A percentile compares a stretch with the other conserved stretches of the same genome.
These are phyloP conservation scores for Mortierella alpina DNA, from an alignment of 192 early-diverging fungal species.

Conservation along the genomic window DNA sequence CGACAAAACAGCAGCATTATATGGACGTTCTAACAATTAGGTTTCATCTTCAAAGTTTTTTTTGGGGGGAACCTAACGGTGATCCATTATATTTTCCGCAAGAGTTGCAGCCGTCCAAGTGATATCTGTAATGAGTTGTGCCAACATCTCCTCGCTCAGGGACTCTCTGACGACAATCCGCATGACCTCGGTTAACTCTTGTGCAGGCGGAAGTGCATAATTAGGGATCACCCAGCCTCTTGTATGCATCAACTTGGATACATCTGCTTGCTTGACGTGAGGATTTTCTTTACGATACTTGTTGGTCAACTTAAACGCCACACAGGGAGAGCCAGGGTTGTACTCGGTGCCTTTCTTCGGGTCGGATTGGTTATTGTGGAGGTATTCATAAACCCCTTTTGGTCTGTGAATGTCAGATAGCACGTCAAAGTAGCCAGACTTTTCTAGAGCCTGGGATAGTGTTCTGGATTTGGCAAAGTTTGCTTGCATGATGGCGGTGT, in stretches of 20 bases:
- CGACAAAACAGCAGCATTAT: too few species aligned
- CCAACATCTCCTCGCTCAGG: slow-evolving; percentile 63
- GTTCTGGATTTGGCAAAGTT: slow-evolving; percentile 67
- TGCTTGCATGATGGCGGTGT: slow-evolving; percentile 67
- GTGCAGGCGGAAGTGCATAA: slow-evolving; percentile 72
- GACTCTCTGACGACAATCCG: slow-evolving; percentile 78
- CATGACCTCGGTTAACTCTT: slow-evolving; percentile 61
- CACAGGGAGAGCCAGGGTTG: slow-evolving; percentile 70
- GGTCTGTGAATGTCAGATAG: slow-evolving; percentile 72
- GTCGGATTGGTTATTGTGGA: slow-evolving; percentile 12
- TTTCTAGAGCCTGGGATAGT: slow-evolving; percentile 65
- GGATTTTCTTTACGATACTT: slow-evolving; percentile 63
- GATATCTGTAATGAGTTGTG: slow-evolving; percentile 60
- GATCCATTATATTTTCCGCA: slow-evolving; percentile 43
- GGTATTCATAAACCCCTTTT: slow-evolving; percentile 57
- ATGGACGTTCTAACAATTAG: too few species aligned
- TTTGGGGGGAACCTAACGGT: too few species aligned
- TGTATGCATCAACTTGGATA: slow-evolving; percentile 67
- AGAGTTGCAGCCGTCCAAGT: slow-evolving; percentile 61
- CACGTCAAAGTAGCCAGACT: slow-evolving; percentile 68
- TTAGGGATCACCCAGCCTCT: slow-evolving; percentile 84
- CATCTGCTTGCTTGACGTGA: slow-evolving; percentile 62
- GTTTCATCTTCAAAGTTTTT: too few species aligned
- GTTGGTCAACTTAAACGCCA: slow-evolving; percentile 72
- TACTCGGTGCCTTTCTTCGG: slow-evolving; percentile 27